These are phyloP conservation scores for Angophora floribunda DNA, from an alignment of 345 rosid genomes.

Conservation along the genomic window DNA sequence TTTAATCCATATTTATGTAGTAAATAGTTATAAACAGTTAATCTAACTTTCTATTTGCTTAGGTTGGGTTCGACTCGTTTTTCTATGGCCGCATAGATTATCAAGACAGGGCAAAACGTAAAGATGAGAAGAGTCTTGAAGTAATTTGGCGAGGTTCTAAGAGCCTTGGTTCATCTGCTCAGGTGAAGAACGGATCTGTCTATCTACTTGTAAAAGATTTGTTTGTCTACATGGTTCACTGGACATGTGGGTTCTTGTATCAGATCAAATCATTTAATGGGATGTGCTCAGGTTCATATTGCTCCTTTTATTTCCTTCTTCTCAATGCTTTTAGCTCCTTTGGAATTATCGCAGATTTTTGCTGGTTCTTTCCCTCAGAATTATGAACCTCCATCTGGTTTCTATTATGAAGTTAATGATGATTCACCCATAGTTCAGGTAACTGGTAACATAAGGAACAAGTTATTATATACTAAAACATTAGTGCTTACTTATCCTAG, in stretches of 20 bases:
- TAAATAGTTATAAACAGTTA: neutral
- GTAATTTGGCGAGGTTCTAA: conserved; percentile 89
- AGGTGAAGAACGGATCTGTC: conserved; percentile 21
- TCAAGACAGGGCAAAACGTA: conserved; percentile 86
- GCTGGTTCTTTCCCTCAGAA: conserved; percentile 90
- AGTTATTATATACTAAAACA: neutral
- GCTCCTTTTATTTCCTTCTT: neutral
- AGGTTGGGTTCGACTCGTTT: conserved; percentile 92
- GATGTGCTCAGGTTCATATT: neutral
- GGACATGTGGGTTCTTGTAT: neutral
- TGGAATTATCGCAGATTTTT: conserved; percentile 51
- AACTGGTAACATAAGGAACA: neutral
- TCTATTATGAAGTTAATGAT: conserved; percentile 89
- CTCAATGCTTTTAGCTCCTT: neutral
- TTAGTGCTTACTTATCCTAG: neutral
- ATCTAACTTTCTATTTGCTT: conserved; percentile 1
- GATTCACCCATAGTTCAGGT: conserved; percentile 78
- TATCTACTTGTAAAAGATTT: neutral
- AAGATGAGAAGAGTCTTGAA: conserved; percentile 81
- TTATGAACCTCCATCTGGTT: conserved; percentile 91
- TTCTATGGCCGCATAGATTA: conserved; percentile 94
- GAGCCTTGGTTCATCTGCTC: conserved; percentile 84
- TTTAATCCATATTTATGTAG: neutral
- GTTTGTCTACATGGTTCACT: neutral
- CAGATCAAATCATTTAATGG: neutral